Evolutionary conservation across 1,139 yeast species (phyloP), one percentile per base, ranked within the genome.

Genomic region (Blastobotrys malaysiensis): DNA sequence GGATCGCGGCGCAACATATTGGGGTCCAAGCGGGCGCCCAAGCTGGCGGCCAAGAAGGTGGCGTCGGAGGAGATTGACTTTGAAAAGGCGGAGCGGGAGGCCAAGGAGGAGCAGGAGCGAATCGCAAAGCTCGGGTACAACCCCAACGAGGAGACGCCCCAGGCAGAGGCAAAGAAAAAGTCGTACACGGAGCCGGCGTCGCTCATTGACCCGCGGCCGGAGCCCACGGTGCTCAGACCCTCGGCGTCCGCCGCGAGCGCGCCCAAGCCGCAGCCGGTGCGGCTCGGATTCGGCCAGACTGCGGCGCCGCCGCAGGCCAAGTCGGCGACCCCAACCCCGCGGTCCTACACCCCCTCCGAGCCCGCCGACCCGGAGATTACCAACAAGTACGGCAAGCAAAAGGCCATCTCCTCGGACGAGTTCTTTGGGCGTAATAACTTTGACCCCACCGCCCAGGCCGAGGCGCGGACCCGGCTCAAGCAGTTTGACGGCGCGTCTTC

Each of bases 361-460:
- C 60, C 73, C 22, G 63, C 69, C 52, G 77, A 78, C 1, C 65
- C 77, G 2, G 73, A 68, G 52, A 68, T 70, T 16, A 69, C 69
- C 46, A 80, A 79, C 66, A 88, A 90, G 71, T 93, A 79, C 70
- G 98, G 97, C 54, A 75, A 76, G 45, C 97, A 91, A 70, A 93
- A 89, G 77, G 96, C 91, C 54, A 95, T 93, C 61, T 91, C 98
- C 0, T 90, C 97, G 0, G 99, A 95, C 70, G 95, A 90, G 72
- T 83, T 81, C 68, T 93, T 93, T 69, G 97, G 97, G 14, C 84
- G 96, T 66, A 95, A 95, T 45, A 76, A 83, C 49, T 89, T 82
- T 67, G 97, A 89, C 65, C 88, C 88, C 62, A 76, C 76, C 9
- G 88, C 89, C 46, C 86, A 86, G 57, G 78, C 77, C 48, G 97